Evolutionary conservation across 208 protist genomes (phyloP), one percentile per base, ranked within the genome.

Genomic region (Leishmania guyanensis): DNA sequence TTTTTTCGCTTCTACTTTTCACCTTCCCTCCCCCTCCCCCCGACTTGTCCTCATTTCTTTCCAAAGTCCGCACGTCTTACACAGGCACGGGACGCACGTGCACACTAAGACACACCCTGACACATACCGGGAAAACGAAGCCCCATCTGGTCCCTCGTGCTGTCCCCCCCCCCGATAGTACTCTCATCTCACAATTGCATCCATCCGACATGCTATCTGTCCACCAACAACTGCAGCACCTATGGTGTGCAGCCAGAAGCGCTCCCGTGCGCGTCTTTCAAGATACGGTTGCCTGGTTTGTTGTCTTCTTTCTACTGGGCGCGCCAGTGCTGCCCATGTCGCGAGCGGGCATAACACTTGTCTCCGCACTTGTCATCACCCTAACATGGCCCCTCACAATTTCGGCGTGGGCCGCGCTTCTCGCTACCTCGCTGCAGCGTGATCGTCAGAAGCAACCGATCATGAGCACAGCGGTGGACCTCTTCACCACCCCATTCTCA

Each of bases 281-380:
- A 62, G 84, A 87, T 65, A 68, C 58, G 4, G 56, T 46, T 0
- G 66, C 17, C 16, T 88, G 85, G 85, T 83, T 22, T 66, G 17
- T 36, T 9, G 17, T 77, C 3, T 86, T 88, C 29, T 72, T 83
- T n/a, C 58, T 88, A 20, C 53, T 88, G 20, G 85, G 85, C 43
- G 85, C 78, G 0, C 81, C 85, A 1, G 54, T 81, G 65, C 58
- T 81, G 8, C 75, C 84, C 5, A 26, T 77, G 16, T 43, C 14
- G 0, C 69, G 79, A n/a, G 69, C 83, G 26, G 58, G 56, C 29
- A 72, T 56, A 8, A 84, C 75, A 2, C 33, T 81, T 53, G 9
- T 76, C 26, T 46, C 20, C 22, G 79, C 84, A 12, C 14, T 87
- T 39, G 8, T 79, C n/a, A 75, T 84, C 29, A 46, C 79, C 5